Conservation (phyloP, 805 yeast species). For the Maudiozyma bulderi region DNA sequence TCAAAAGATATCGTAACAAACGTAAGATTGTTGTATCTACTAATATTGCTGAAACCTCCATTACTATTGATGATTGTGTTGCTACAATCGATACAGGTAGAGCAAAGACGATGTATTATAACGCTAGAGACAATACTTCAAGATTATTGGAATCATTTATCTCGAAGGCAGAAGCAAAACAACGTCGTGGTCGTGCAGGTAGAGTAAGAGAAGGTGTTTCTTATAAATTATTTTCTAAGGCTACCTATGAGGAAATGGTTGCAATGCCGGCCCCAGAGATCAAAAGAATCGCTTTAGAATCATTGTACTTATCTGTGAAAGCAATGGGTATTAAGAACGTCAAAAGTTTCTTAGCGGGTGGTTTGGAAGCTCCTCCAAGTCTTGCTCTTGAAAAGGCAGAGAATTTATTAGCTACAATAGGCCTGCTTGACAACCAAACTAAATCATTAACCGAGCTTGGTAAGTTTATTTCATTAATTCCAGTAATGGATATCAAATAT, state of each 20-base stretch:
- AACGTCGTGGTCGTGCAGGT: constrained; percentile 97
- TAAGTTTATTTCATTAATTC: constrained; percentile 65
- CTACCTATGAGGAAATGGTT: constrained; percentile 51
- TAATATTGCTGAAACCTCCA: constrained; percentile 94
- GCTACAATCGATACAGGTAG: constrained; percentile 85
- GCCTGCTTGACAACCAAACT: constrained; percentile 48
- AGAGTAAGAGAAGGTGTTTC: constrained; percentile 80
- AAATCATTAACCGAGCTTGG: constrained; percentile 65
- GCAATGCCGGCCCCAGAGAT: constrained; percentile 84
- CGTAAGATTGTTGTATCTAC: constrained; percentile 85
- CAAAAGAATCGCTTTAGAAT: constrained; percentile 72
- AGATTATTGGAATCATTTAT: constrained; percentile 74
- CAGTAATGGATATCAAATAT: constrained; percentile 71
- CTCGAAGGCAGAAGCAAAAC: constrained; percentile 80
- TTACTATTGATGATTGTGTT: constrained; percentile 91
- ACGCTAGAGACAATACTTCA: constrained; percentile 56
- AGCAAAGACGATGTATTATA: constrained; percentile 69
- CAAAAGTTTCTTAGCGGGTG: constrained; percentile 54
- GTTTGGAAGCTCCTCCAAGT: constrained; percentile 71
- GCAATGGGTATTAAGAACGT: constrained; percentile 80
- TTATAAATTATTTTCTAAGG: constrained; percentile 65
- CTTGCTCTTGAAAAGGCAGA: constrained; percentile 33
- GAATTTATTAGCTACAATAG: constrained; percentile 50
- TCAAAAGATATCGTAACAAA: constrained; percentile 43
- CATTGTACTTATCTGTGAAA: constrained; percentile 72